Conservation (phyloP, 805 yeast genomes). For the Pichia pseudocactophila region DNA sequence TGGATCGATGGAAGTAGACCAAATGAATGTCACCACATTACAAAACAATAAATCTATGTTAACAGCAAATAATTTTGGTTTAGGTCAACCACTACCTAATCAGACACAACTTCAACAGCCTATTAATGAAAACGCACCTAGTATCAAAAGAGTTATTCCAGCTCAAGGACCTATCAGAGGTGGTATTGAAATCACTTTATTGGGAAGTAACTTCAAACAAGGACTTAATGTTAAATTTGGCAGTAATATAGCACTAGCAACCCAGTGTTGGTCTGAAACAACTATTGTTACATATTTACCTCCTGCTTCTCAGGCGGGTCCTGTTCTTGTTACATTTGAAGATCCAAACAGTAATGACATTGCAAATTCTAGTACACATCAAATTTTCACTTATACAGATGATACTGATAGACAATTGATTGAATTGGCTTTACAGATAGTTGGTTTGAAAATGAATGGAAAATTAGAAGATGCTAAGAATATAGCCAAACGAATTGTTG, state of each 20-base stretch:
- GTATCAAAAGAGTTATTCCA: conserved; percentile 83
- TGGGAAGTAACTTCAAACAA: conserved; percentile 80
- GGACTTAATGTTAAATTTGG: conserved; percentile 86
- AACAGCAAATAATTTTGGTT: too few relatives aligned
- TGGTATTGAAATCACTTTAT: conserved; percentile 87
- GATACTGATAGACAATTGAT: conserved; percentile 92
- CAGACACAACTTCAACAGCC: neutral
- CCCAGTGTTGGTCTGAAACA: conserved; percentile 93
- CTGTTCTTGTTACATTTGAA: conserved; percentile 79
- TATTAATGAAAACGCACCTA: conserved; percentile 32
- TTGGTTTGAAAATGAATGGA: conserved; percentile 95
- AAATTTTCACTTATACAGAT: conserved; percentile 83
- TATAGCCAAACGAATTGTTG: conserved; percentile 86
- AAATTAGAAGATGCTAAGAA: conserved; percentile 89
- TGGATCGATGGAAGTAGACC: neutral
- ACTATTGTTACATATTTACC: conserved; percentile 92
- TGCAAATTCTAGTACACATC: conserved; percentile 29
- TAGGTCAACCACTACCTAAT: too few relatives aligned
- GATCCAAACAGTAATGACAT: conserved; percentile 13
- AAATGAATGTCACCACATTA: neutral
- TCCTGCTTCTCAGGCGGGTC: conserved; percentile 84
- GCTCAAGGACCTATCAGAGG: conserved; percentile 94
- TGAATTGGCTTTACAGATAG: conserved; percentile 92
- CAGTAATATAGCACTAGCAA: conserved; percentile 63
- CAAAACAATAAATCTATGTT: too few relatives aligned